These are phyloP conservation scores for Tulasnella sp. DNA, from an alignment of 768 basidiomycete species.

Conservation along the genomic window DNA sequence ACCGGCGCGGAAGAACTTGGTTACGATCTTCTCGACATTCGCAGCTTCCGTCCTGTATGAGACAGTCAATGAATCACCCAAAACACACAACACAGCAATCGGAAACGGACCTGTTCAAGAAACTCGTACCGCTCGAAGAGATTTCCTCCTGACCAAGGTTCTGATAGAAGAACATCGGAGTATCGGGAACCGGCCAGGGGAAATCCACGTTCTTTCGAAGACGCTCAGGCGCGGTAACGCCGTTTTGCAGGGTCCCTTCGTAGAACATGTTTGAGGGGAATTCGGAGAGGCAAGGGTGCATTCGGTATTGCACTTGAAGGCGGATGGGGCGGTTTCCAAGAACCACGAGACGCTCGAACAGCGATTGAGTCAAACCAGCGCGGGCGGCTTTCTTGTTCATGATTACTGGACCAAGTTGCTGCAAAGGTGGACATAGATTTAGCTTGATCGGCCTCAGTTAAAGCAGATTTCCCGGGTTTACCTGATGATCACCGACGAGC, in stretches of 20 bases:
- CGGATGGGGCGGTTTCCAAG: constrained; percentile 95
- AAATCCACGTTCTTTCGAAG: constrained; percentile 98
- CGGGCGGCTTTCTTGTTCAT: constrained; percentile 99
- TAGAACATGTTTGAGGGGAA: constrained; percentile 99
- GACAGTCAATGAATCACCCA: constrained; percentile 12
- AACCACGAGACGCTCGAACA: constrained; percentile 94
- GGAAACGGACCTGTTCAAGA: constrained; percentile 68
- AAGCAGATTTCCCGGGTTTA: constrained; percentile 12
- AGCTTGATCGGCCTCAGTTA: background rate
- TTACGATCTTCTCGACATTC: constrained; percentile 99
- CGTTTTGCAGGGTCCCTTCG: constrained; percentile 96
- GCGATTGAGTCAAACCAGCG: constrained; percentile 95
- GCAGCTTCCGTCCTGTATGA: constrained; percentile 84
- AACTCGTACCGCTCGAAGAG: constrained; percentile 95
- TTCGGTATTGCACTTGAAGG: constrained; percentile 98
- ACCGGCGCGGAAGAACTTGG: constrained; percentile 99
- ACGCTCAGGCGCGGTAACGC: constrained; percentile 96
- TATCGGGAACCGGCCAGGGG: constrained; percentile 95
- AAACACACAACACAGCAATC: background rate
- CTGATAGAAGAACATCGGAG: constrained; percentile 99
- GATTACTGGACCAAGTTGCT: constrained; percentile 97
- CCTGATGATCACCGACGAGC: constrained; percentile 86
- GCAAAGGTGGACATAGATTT: constrained; percentile 15
- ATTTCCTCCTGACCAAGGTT: constrained; percentile 99
- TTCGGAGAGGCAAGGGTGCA: constrained; percentile 98